Evolutionary conservation across 352 stramenopile genomes (phyloP), one percentile per base, ranked within the genome.

Genomic region (Phytophthora sansomeana): DNA sequence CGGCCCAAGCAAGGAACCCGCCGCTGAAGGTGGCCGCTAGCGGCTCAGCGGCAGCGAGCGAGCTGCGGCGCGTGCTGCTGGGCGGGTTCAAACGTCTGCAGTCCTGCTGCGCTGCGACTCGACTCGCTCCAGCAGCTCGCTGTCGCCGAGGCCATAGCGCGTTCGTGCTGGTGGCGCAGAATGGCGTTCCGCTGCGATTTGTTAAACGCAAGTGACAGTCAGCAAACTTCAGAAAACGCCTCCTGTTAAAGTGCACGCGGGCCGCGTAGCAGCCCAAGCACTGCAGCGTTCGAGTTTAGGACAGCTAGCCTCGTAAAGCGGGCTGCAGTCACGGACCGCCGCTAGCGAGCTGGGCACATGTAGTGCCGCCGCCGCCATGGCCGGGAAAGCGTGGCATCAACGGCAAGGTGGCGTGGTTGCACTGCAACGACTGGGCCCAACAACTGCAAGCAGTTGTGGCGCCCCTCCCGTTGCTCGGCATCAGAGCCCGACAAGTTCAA

Each of bases 151-250:
- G 11, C 16, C 5, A 4, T 42, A 5, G 5, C 36, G 17, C 13
- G 13, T 42, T n/a, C n/a, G 36, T 21, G 13, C 14, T 8, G 41
- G 42, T 10, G 26, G 10, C 11, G 24, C 24, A 46, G 35, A 21
- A 58, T 58, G 53, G 53, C 46, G 38, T 30, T 69, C 24, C 39
- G 16, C 29, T 47, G n/a, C 38, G 63, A 72, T 72, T 72, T 72
- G 63, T 62, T 58, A 63, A 69, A 63, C 53, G 36, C 50, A 55
- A 43, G 46, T 64, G 33, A 55, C 36, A 55, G 54, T 71, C 47
- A 61, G 42, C 63, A 67, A 72, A 67, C 48, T 72, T 72, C 56
- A 63, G 49, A 67, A 72, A 63, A 52, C 36, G 35, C 26, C 21
- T 48, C n/a, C 33, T 38, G 33, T 2, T 16, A 38, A 5, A 36